Base-by-base conservation (phyloP, 306 rosid species). In the Quercus ilex region DNA sequence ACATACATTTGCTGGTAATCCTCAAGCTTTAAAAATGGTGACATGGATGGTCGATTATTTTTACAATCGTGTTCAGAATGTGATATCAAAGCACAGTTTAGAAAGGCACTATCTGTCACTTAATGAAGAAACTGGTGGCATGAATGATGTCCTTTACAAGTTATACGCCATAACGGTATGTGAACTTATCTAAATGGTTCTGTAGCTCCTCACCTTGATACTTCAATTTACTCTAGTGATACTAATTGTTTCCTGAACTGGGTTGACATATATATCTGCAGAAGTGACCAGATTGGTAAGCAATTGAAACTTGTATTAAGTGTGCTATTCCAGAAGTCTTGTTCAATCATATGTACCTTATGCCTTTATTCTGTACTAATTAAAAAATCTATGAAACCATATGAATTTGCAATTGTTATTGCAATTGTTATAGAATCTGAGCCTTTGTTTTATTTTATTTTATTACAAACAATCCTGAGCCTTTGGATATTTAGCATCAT, bases 91-190 rank as follows among this genome's bases (percentile, higher is more conserved):
- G 71, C 38, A 85, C 85, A 87, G 80, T 60, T 31, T 96, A 52
- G 83, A 69, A 80, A 87, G 87, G 75, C 97, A 91, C 78, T 96
- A 93, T 77, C 25, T 49, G 23, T 58, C 97, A 55, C 84, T 85
- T 67, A 93, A 96, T 83, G 93, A 90, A 76, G 99, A 96, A 86
- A 83, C 93, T 19, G 99, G 99, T 67, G 99, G 99, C 83, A 96
- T 96, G 99, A 96, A 96, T 87, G 99, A 96, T 77, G 87, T 96
- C 76, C 97, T 96, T 46, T 96, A 96, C 81, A 88, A 79, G 78
- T 86, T 96, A 77, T 96, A 86, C 79, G 74, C 71, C 49, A 8
- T 96, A 72, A 90, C 99, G 10, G 99, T 95, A 75, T 1, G 95
- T 79, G 76, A 74, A 81, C 69, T 53, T 55, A 25, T 13, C 31